Conservation (phyloP, 2,329 filamentous ascomycete genomes). For the Berkeleyomyces rouxiae region DNA sequence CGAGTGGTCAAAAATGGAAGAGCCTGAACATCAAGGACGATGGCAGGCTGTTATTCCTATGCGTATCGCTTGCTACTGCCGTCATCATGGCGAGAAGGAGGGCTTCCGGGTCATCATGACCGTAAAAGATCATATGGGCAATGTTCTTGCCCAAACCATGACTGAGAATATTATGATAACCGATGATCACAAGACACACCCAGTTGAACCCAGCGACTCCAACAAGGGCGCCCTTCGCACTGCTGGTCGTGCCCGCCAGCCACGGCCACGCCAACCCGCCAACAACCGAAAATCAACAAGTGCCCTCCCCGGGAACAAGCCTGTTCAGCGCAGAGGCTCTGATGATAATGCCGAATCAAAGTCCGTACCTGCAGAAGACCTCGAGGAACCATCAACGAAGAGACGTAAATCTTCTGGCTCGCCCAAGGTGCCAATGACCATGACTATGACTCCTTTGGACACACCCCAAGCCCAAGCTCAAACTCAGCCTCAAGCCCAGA, state of each 20-base stretch:
- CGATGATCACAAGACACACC: constrained; percentile 86
- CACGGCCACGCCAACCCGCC: constrained; percentile 17
- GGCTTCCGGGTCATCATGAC: constrained; percentile 88
- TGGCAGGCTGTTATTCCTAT: constrained; percentile 76
- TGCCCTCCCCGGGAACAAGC: not conserved
- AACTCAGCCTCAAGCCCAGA: not conserved
- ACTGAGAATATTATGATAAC: constrained; percentile 90
- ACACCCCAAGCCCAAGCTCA: constrained; percentile 25
- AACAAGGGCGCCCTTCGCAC: constrained; percentile 7
- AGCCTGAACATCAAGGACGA: constrained; percentile 34
- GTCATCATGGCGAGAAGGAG: constrained; percentile 83
- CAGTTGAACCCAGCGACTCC: constrained; percentile 7
- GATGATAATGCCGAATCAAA: constrained; percentile 10
- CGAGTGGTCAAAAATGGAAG: constrained; percentile 52
- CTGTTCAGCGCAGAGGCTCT: constrained; percentile 2
- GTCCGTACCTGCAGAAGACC: not conserved
- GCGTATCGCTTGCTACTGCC: constrained; percentile 94
- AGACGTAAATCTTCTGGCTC: constrained; percentile 60
- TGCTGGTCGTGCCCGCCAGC: constrained; percentile 22
- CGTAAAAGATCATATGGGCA: constrained; percentile 63
- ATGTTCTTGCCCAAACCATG: constrained; percentile 67
- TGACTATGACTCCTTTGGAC: constrained; percentile 73
- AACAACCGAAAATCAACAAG: constrained; percentile 12
- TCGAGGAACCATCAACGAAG: constrained; percentile 44
- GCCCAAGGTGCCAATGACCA: constrained; percentile 52